phyloP scores from a whole-genome alignment of 805 yeast genomes.

The Metschnikowia dekortorum region DNA sequence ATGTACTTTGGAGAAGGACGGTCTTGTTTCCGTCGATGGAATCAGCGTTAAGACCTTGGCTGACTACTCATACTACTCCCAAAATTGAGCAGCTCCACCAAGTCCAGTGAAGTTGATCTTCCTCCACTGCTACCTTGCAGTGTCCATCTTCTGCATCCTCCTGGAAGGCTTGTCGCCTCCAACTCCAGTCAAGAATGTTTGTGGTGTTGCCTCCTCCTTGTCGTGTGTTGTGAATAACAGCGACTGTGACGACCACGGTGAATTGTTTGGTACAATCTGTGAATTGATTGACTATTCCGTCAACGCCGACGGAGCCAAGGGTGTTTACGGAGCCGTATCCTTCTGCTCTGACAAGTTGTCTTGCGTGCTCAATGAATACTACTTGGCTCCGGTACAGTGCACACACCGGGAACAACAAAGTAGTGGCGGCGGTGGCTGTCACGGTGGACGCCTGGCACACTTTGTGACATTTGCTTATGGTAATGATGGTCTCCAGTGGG shows the following conservation, averaged over 20 bases:
- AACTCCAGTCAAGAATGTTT: constrained; percentile 61
- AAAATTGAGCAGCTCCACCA: constrained; percentile 25
- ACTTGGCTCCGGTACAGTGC: constrained; percentile 19
- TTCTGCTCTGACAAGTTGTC: constrained; percentile 68
- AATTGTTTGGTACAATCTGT: constrained; percentile 57
- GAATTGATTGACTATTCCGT: constrained; percentile 58
- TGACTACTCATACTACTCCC: constrained; percentile 46
- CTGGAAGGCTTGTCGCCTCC: constrained; percentile 78
- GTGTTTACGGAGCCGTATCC: constrained; percentile 68
- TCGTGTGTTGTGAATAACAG: constrained; percentile 56
- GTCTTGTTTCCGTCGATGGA: constrained; percentile 57
- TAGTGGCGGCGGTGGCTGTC: background rate
- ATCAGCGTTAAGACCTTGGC: constrained; percentile 52
- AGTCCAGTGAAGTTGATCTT: constrained; percentile 16
- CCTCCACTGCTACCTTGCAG: constrained; percentile 35
- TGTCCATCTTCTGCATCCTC: constrained; percentile 55
- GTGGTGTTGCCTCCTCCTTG: constrained; percentile 56
- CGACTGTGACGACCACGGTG: constrained; percentile 54
- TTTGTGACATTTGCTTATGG: background rate
- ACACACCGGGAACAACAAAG: background rate
- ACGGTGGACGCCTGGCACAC: background rate
- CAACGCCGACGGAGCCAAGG: constrained; percentile 56
- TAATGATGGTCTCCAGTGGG: background rate
- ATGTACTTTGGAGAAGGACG: constrained; percentile 87
- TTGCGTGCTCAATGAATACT: constrained; percentile 62